Conservation (phyloP, 2,329 filamentous ascomycete species). For the Westerdykella aurantiaca region DNA sequence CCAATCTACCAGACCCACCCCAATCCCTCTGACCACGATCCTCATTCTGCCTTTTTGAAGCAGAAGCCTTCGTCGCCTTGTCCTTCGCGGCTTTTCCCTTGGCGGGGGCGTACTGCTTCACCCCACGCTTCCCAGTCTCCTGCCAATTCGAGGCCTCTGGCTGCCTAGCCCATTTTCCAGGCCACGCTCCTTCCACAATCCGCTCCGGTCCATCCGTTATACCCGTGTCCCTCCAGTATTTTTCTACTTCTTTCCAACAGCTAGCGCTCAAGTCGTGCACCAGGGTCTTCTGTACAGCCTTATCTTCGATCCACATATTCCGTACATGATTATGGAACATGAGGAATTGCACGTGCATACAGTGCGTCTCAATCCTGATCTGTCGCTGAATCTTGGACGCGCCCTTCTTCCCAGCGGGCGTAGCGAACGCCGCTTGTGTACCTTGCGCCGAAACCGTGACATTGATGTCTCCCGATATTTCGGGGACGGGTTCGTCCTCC, state of each 20-base stretch:
- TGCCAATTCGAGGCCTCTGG: slow-evolving; percentile 32
- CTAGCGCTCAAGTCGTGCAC: slow-evolving; percentile 24
- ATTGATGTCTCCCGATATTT: slow-evolving; percentile 62
- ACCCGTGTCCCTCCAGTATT: slow-evolving; percentile 65
- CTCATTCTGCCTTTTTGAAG: slow-evolving; percentile 22
- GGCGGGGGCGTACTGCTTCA: slow-evolving; percentile 21
- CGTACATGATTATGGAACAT: slow-evolving; percentile 82
- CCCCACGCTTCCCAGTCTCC: slow-evolving; percentile 38
- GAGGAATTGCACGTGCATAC: slow-evolving; percentile 79
- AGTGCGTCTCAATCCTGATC: slow-evolving; percentile 73
- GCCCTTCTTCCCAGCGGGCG: slow-evolving; percentile 67
- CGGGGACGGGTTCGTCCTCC: slow-evolving; percentile 39
- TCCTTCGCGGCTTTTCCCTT: slow-evolving; percentile 8
- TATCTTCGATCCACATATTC: slow-evolving; percentile 35
- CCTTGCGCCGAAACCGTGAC: slow-evolving; percentile 53
- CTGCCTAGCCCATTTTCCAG: slow-evolving; percentile 60
- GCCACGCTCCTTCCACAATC: slow-evolving; percentile 57
- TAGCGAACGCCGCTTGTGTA: slow-evolving; percentile 19
- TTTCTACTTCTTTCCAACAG: slow-evolving; percentile 34
- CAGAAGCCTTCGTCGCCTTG: slow-evolving; percentile 15
- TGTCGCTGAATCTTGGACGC: slow-evolving; percentile 78
- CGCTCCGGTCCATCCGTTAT: slow-evolving; percentile 74
- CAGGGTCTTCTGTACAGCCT: slow-evolving; percentile 28
- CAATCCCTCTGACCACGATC: slow-evolving; percentile 58
- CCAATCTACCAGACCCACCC: slow-evolving; percentile 64